phyloP scores from a whole-genome alignment of 2,329 filamentous ascomycete genomes.

The Gremmenia infestans region DNA sequence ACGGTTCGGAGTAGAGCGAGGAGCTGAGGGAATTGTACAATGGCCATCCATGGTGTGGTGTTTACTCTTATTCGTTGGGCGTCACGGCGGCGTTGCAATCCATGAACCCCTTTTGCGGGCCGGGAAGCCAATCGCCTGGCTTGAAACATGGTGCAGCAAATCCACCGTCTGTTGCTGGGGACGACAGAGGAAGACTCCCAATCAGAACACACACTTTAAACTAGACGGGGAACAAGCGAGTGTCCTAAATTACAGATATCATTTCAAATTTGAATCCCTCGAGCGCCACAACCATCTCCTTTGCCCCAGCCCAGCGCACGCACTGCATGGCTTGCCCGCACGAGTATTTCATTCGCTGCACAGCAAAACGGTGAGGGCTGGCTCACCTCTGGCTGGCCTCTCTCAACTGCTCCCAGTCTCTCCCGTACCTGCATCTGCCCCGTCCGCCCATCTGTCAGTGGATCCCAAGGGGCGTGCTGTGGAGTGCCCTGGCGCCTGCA shows the following conservation, averaged over 20 bases:
- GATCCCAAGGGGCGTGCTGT: neutral
- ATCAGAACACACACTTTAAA: neutral
- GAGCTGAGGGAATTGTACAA: no score
- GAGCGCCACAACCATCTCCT: neutral
- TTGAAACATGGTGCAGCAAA: neutral
- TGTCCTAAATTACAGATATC: slow-evolving; percentile 10
- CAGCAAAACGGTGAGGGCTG: neutral
- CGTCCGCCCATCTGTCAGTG: neutral
- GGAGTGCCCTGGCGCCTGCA: slow-evolving; percentile 7
- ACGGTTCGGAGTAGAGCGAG: no score
- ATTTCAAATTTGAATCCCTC: slow-evolving; percentile 5
- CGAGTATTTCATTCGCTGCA: no score
- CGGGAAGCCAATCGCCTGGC: neutral
- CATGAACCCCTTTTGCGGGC: neutral
- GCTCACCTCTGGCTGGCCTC: no score
- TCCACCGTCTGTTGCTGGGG: neutral
- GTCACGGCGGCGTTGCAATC: neutral
- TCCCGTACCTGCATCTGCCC: slow-evolving; percentile 9
- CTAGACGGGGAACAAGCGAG: slow-evolving; percentile 1
- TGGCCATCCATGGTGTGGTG: no score
- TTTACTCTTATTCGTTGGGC: no score
- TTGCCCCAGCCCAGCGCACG: neutral
- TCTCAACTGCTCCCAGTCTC: neutral
- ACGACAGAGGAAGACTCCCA: neutral
- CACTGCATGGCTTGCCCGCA: neutral